These are phyloP conservation scores for Gracilaria domingensis DNA, from an alignment of 23 red algal species.

Conservation along the genomic window DNA sequence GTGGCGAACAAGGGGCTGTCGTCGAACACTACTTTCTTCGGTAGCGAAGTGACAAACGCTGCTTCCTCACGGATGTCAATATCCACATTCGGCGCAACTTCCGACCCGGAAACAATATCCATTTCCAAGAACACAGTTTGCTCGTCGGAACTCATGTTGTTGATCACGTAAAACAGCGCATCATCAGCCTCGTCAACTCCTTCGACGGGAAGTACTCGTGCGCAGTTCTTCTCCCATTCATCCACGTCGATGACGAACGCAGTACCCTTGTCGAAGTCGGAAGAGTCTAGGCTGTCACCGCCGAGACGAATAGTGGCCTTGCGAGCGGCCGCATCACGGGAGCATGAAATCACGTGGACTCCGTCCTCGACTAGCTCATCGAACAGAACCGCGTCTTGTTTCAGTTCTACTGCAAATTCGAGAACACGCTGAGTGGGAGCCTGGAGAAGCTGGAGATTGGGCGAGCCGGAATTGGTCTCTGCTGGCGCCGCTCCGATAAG, in stretches of 20 bases:
- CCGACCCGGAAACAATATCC: neutral
- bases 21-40: neutral
- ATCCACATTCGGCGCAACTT: constrained; percentile 8
- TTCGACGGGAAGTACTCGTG: neutral
- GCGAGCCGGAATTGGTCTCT: neutral
- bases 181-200: constrained; percentile 34
- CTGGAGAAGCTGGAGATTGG: no score
- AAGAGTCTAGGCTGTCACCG: neutral
- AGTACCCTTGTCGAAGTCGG: constrained; percentile 11
- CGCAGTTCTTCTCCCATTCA: constrained; percentile 36
- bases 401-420: constrained; percentile 8
- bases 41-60: neutral
- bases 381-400: neutral
- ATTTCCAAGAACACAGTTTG: neutral
- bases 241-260: constrained; percentile 31
- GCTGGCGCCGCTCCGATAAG: neutral
- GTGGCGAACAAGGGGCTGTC: neutral
- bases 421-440: no score
- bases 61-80: constrained; percentile 14
- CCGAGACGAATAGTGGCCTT: neutral
- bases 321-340: neutral
- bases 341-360: neutral
- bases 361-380: constrained; percentile 43
- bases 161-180: constrained; percentile 8
- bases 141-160: neutral